A percentile compares a stretch with the other conserved stretches of the same genome.
phyloP scores from a whole-genome alignment of 2,329 filamentous ascomycete species.

The Nemania diffusa region DNA sequence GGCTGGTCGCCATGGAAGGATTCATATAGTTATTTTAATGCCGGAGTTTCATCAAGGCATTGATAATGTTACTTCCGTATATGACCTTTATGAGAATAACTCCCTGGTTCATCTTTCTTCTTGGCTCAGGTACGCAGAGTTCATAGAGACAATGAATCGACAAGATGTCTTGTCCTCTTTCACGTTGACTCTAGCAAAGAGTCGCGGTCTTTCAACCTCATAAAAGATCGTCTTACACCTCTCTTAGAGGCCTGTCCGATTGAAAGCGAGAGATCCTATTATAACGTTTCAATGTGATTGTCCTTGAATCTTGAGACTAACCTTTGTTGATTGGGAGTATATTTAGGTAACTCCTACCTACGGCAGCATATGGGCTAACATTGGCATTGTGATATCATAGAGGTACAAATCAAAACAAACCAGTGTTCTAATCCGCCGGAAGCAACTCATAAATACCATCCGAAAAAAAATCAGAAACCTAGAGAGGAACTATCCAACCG shows the following conservation, averaged over 20 bases:
- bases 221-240: background rate
- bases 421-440: background rate
- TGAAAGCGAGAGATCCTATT: background rate
- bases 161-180: background rate
- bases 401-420: background rate
- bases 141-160: conserved; percentile 4
- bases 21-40: background rate
- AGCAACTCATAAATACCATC: background rate
- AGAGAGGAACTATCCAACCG: background rate
- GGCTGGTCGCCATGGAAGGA: too few species aligned
- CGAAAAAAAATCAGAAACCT: background rate
- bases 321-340: background rate
- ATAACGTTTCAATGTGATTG: background rate
- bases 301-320: background rate
- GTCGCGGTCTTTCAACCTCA: background rate
- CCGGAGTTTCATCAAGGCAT: background rate
- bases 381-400: background rate
- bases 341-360: background rate
- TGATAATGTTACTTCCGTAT: background rate
- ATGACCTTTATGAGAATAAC: background rate
- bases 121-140: background rate
- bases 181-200: background rate
- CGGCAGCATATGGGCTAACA: background rate
- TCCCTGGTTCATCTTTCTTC: background rate
- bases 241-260: background rate